Evolutionary conservation across 2,329 filamentous ascomycete species (phyloP), one percentile per base, ranked within the genome.

Genomic region (Aspergillus sp.): DNA sequence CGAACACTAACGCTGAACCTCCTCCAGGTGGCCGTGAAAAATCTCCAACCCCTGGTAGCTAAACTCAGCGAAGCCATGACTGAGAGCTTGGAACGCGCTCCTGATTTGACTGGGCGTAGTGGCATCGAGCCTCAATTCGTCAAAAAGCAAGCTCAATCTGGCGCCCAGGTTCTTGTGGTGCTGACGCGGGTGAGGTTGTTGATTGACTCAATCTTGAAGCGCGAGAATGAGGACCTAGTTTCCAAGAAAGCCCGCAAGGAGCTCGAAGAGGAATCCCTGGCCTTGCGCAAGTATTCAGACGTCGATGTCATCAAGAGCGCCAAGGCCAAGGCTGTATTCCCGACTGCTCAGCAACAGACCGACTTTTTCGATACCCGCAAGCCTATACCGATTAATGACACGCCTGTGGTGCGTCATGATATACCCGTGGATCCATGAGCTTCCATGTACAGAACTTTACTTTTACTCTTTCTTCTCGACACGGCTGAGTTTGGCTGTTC

Each of bases 161-260:
- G 68, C 14, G 27, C 49, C 5, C n/a, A 56, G 8, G 64, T 65
- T 21, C 56, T 66, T 14, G 64, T 65, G 58, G 54, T 67, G 60
- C 55, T 71, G 51, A 56, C 59, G 17, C 65, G 69, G 19, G 67
- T 70, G 21, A 67, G 70, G 40, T 66, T 68, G 40, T 53, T 79
- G 52, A 60, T 74, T n/a, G 73, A 76, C n/a, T 70, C 71, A 17
- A 62, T 73, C 4, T 62, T 74, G 41, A 68, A 70, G 21, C 52
- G 63, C 27, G 64, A 63, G 12, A 65, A 65, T 23, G 57, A 62
- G 27, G 27, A 57, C 21, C 61, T 61, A 1, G 54, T 73, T 8
- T 55, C 69, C 6, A 69, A 72, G 40, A 56, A 59, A 1, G 65
- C 66, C 39, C 65, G 65, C 19, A 55, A 67, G 33, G 35, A 55